Percentiles rank a stretch among this genome's conserved stretches.
Conservation (phyloP, 106 monocot genomes). For the Cymbidium sinense region DNA sequence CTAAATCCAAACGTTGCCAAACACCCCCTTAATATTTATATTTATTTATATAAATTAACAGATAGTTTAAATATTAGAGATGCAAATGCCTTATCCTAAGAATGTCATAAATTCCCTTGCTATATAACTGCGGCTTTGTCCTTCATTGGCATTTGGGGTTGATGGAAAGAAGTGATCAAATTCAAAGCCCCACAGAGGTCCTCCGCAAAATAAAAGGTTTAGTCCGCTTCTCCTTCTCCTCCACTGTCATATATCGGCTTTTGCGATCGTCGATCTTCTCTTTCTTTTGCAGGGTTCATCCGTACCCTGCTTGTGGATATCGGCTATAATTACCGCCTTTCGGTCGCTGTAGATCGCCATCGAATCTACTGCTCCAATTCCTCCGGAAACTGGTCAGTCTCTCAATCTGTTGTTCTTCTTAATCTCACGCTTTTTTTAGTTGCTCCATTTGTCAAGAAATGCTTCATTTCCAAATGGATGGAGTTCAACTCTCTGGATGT, state of each 20-base stretch:
- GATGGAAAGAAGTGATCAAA: background rate
- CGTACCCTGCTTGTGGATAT: background rate
- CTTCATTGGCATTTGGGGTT: background rate
- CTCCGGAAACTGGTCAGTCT: constrained; percentile 5
- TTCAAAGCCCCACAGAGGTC: background rate
- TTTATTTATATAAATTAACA: too few relatives aligned
- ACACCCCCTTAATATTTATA: too few relatives aligned
- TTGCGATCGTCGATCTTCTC: background rate
- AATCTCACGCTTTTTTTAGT: background rate
- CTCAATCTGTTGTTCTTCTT: background rate
- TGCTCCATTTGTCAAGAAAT: background rate
- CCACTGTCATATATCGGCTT: background rate
- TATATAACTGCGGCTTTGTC: background rate
- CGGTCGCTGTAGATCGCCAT: constrained; percentile 8
- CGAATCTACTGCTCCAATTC: background rate
- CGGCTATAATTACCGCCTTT: background rate
- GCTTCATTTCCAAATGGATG: background rate
- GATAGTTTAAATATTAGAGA: too few relatives aligned
- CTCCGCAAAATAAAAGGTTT: constrained; percentile 7
- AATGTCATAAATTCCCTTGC: background rate
- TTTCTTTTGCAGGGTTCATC: background rate
- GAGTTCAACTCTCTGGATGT: background rate
- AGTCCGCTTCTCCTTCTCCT: background rate
- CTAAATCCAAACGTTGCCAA: too few relatives aligned
- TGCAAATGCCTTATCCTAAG: too few relatives aligned